Conservation (phyloP, 129 eudicot species). For the Helianthus annuus region HanXRQr2.0-SUNRISE NC_035447.2:106878233-106878732, state of each 20-base stretch:
- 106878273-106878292: background rate
- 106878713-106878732: too few relatives aligned
- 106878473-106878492: slow-evolving; percentile 97
- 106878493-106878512: slow-evolving; percentile 84
- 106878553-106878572: too few relatives aligned
- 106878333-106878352: background rate
- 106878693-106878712: too few relatives aligned
- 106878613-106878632: too few relatives aligned
- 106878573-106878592: too few relatives aligned
- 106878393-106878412: background rate
- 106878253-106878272: background rate
- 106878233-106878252: background rate
- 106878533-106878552: too few relatives aligned
- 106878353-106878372: background rate
- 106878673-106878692: too few relatives aligned
- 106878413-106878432: slow-evolving; percentile 90
- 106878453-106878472: slow-evolving; percentile 95
- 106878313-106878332: background rate
- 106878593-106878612: too few relatives aligned
- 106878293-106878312: background rate
- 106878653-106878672: too few relatives aligned
- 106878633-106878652: too few relatives aligned
- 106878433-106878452: slow-evolving; percentile 98
- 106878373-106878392: background rate
- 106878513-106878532: too few relatives aligned